Conservation (phyloP, 257 asterid genomes). For the Primulina huaijiensis region DNA sequence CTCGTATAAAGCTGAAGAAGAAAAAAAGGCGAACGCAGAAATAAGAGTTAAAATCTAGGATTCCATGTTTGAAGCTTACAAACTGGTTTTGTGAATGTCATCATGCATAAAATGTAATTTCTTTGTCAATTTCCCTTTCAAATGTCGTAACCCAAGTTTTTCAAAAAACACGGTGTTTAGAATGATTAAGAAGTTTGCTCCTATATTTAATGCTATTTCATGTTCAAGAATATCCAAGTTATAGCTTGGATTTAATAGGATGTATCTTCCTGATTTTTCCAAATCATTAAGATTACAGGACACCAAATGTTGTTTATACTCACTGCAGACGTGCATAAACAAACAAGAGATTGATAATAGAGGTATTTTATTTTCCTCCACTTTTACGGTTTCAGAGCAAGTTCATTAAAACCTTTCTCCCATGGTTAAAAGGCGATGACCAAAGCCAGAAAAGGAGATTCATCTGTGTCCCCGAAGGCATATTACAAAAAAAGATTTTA, state of each 20-base stretch:
- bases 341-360: background rate
- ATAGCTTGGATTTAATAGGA: background rate
- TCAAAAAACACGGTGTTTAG: background rate
- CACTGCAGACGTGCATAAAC: background rate
- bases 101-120: background rate
- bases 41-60: conserved; percentile 13
- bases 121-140: background rate
- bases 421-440: background rate
- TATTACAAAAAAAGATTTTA: background rate
- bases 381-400: background rate
- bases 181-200: background rate
- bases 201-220: background rate
- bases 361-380: background rate
- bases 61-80: conserved; percentile 3
- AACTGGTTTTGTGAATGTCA: background rate
- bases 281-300: background rate
- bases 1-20: conserved; percentile 58
- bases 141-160: background rate
- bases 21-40: conserved; percentile 19
- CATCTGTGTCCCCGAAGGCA: background rate
- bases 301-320: background rate
- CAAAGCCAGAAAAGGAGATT: background rate
- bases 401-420: background rate
- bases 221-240: background rate
- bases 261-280: background rate